These are phyloP conservation scores for Arthrobotrys sphaeroides DNA, from an alignment of 2,329 filamentous ascomycete species.

Conservation along the genomic window DNA sequence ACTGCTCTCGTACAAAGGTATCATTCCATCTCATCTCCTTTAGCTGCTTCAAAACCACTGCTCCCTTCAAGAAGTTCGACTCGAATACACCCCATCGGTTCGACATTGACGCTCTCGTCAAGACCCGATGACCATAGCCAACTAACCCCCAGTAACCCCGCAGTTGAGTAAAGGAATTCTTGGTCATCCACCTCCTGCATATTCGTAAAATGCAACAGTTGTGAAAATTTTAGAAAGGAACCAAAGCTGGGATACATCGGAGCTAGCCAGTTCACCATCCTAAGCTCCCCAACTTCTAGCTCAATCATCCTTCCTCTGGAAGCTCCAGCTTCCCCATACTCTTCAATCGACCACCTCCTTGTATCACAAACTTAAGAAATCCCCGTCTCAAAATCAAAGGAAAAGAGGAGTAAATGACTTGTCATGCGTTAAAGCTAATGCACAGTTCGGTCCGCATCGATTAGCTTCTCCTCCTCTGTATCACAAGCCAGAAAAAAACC, in stretches of 20 bases:
- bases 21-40: not conserved
- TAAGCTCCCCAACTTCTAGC: not conserved
- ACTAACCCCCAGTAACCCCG: not conserved
- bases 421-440: constrained; percentile 41
- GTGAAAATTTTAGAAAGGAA: not conserved
- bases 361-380: not conserved
- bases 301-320: not conserved
- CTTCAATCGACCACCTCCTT: not conserved
- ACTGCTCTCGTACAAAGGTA: not conserved
- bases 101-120: constrained; percentile 8
- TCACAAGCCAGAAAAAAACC: constrained; percentile 7
- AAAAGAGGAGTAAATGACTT: constrained; percentile 31
- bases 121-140: not conserved
- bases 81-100: constrained; percentile 26
- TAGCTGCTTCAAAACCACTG: not conserved
- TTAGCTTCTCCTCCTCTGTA: not conserved
- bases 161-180: not conserved
- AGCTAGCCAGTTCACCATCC: no score
- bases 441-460: constrained; percentile 22
- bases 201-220: not conserved
- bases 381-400: not conserved
- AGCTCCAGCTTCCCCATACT: not conserved
- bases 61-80: constrained; percentile 17
- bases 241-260: no score
- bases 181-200: not conserved